Evolutionary conservation across 352 stramenopile species (phyloP).

Genomic region (Phytophthora sojae): DNA sequence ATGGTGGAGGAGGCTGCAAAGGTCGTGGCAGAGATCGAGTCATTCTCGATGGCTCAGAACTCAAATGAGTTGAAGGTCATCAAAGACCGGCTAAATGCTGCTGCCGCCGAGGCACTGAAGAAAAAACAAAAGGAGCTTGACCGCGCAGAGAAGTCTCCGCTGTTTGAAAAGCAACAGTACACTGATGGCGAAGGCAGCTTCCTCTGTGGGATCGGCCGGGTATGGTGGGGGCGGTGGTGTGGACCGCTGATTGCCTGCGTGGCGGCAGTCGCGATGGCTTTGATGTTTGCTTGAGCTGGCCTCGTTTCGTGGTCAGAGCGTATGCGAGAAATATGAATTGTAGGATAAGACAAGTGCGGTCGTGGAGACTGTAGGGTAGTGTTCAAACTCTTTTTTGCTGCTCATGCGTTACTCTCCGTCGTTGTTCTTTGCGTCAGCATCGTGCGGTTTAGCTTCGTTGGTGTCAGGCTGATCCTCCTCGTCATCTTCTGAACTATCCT

Average conservation of each 20-base stretch:
- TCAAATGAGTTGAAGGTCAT: slow-evolving; percentile 53
- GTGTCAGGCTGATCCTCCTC: slow-evolving; percentile 23
- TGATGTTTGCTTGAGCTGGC: slow-evolving; percentile 24
- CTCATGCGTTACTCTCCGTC: slow-evolving; percentile 10
- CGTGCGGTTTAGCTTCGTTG: slow-evolving; percentile 32
- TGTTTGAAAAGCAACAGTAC: slow-evolving; percentile 19
- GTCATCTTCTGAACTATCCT: slow-evolving; percentile 54
- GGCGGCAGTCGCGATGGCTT: slow-evolving; percentile 14
- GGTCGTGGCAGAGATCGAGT: slow-evolving; percentile 56
- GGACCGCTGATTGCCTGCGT: slow-evolving; percentile 28
- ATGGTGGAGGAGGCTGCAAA: slow-evolving; percentile 39
- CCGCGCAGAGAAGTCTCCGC: slow-evolving; percentile 4
- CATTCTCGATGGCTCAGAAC: slow-evolving; percentile 34
- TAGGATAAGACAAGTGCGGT: slow-evolving; percentile 28
- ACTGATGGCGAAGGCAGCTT: slow-evolving; percentile 2
- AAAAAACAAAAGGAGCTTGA: slow-evolving; percentile 12
- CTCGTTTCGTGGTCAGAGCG: background rate
- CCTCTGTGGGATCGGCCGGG: slow-evolving; percentile 14
- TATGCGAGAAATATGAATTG: slow-evolving; percentile 27
- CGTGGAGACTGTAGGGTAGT: slow-evolving; percentile 8
- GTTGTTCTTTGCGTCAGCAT: slow-evolving; percentile 2
- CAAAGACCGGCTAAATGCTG: slow-evolving; percentile 45
- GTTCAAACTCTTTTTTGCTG: slow-evolving; percentile 12
- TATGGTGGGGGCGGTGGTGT: slow-evolving; percentile 35
- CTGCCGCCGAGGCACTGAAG: slow-evolving; percentile 10